Conservation (phyloP, 1,284 basidiomycete genomes). For the Stereum hirsutum region DNA sequence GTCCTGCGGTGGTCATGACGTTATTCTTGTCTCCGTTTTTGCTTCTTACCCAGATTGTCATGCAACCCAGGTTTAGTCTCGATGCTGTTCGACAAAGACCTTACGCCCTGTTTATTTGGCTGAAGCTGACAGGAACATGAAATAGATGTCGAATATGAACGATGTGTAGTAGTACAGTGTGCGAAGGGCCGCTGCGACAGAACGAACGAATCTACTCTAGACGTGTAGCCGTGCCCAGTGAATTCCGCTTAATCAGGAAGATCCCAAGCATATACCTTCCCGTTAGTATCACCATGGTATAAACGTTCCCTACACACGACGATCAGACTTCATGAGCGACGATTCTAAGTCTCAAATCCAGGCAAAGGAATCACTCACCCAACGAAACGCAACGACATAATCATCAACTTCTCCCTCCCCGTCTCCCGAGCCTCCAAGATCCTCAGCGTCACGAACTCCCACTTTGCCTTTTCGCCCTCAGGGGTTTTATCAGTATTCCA, state of each 20-base stretch:
- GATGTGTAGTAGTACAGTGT: no score
- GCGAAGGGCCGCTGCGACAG: no score
- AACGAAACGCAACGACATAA: constrained; percentile 62
- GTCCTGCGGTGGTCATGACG: constrained; percentile 80
- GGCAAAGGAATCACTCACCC: constrained; percentile 36
- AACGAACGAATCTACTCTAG: not conserved
- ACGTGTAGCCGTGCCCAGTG: not conserved
- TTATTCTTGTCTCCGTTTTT: no score
- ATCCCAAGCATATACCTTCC: constrained; percentile 53
- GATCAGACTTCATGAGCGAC: constrained; percentile 7
- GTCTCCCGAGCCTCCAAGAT: constrained; percentile 46
- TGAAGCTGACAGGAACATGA: no score
- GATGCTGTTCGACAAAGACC: no score
- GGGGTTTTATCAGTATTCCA: constrained; percentile 71
- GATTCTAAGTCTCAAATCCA: not conserved
- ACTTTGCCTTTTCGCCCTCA: constrained; percentile 48
- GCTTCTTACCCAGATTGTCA: no score
- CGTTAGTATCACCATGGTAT: constrained; percentile 59
- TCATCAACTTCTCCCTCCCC: constrained; percentile 16
- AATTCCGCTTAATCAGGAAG: constrained; percentile 35
- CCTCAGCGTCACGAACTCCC: constrained; percentile 63
- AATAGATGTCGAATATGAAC: no score
- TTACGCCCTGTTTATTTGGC: no score
- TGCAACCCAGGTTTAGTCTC: no score
- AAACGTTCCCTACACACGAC: constrained; percentile 39